phyloP scores from a whole-genome alignment of 1,284 basidiomycete species.

The Pholiota adiposa region DNA sequence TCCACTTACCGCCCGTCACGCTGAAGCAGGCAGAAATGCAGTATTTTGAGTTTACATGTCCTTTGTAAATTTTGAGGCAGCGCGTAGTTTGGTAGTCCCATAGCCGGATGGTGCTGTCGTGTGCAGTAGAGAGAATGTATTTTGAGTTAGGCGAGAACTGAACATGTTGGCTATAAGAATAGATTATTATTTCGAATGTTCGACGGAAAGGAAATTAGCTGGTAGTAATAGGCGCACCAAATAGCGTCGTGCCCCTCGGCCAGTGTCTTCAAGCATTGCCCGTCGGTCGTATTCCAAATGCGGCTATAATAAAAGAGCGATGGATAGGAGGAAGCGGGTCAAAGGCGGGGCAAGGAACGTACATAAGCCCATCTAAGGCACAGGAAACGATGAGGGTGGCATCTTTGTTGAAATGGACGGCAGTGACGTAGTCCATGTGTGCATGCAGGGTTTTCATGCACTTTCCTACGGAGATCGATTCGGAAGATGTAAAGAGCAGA shows the following conservation, averaged over 20 bases:
- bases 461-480: conserved; percentile 54
- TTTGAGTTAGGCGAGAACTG: conserved; percentile 94
- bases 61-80: conserved; percentile 90
- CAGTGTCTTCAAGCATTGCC: conserved; percentile 95
- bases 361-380: conserved; percentile 94
- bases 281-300: conserved; percentile 92
- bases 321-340: conserved; percentile 14
- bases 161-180: conserved; percentile 70
- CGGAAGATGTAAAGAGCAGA: conserved; percentile 2
- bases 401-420: conserved; percentile 93
- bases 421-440: conserved; percentile 94
- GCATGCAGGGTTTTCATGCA: conserved; percentile 86
- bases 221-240: conserved; percentile 54
- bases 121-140: conserved; percentile 90
- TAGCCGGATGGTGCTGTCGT: conserved; percentile 89
- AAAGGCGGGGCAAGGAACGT: conserved; percentile 29
- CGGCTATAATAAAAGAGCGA: conserved; percentile 57
- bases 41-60: conserved; percentile 81
- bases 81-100: conserved; percentile 96
- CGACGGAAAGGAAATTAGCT: not conserved
- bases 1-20: conserved; percentile 85
- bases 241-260: conserved; percentile 90
- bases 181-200: conserved; percentile 8
- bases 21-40: conserved; percentile 82
- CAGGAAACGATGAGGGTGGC: conserved; percentile 91